These are phyloP conservation scores for Gossypium davidsonii DNA, from an alignment of 441 rosid genomes.

Conservation along the genomic window DNA sequence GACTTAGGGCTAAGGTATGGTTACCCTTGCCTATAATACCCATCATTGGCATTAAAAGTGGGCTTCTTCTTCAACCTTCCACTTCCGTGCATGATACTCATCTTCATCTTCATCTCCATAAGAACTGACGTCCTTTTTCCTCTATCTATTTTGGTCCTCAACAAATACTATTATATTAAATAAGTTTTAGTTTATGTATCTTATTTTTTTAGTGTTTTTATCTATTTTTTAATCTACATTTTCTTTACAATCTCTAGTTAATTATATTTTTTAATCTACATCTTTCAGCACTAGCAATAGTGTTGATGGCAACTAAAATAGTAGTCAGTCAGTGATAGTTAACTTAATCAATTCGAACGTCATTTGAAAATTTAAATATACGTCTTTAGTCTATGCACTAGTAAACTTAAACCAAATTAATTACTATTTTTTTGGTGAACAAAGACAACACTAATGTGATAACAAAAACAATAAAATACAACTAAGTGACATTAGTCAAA, in stretches of 20 bases:
- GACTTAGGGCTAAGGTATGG: background rate
- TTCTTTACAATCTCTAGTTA: background rate
- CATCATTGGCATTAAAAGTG: background rate
- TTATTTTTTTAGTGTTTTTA: background rate
- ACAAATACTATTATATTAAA: background rate
- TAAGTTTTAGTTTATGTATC: background rate
- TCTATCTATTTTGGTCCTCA: background rate
- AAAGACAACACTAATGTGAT: background rate
- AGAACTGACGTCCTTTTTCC: background rate
- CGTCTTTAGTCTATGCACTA: background rate
- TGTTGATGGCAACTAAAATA: background rate
- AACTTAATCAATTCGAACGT: background rate
- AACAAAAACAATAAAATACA: background rate
- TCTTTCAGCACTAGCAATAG: background rate
- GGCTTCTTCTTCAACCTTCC: background rate
- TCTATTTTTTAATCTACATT: background rate
- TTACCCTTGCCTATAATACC: background rate
- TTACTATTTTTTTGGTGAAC: background rate
- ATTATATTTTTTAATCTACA: background rate
- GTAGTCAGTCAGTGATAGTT: too few relatives aligned
- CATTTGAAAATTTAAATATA: too few relatives aligned
- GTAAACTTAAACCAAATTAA: background rate
- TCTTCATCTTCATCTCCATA: background rate
- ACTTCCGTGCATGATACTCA: background rate
- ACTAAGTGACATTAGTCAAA: background rate